Evolutionary conservation across 2,329 filamentous ascomycete genomes (phyloP), one percentile per base, ranked within the genome.

Genomic region (Colletotrichum orchidophilum): DNA sequence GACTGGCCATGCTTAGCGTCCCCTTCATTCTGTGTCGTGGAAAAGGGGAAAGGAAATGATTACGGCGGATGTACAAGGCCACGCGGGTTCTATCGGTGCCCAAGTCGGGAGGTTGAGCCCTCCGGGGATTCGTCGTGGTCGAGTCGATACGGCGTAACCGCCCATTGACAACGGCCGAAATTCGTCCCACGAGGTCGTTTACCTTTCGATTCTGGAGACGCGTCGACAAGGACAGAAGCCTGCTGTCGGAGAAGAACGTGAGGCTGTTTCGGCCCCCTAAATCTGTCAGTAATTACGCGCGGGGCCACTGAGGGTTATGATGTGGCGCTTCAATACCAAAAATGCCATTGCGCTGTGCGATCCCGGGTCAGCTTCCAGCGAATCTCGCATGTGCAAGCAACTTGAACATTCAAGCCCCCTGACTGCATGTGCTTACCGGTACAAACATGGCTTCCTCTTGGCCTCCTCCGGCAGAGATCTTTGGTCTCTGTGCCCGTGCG

Each of bases 161-260:
- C 12, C 70, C 53, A 27, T 58, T 61, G 42, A 80, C 74, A 21
- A 77, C 62, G 12, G 62, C 60, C 11, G 76, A 77, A 61, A 80
- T 79, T 46, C 76, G 73, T 21, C 73, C 67, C 1, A 79, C 73
- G 11, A 80, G 70, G 24, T 78, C 75, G 18, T 76, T 76, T 52
- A 80, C 76, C 63, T 77, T 78, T 42, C 76, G 75, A 66, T 79
- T 80, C 12, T 71, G 70, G 3, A 80, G 71, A 1, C 76, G 76
- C 3, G 69, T 73, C 2, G 78, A 77, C 12, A 80, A 60, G 3
- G 78, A 78, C 13, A 73, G 54, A 5, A 81, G 66, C 65, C 82
- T 73, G 69, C 75, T 72, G 65, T 82, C 77, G 1, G 76, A 77
- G 55, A 78, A 78, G 58, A 78, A 77, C 2, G 75, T 78, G 13